Evolutionary conservation across 768 basidiomycete species (phyloP).

Genomic region (Boletus bicolor): DNA sequence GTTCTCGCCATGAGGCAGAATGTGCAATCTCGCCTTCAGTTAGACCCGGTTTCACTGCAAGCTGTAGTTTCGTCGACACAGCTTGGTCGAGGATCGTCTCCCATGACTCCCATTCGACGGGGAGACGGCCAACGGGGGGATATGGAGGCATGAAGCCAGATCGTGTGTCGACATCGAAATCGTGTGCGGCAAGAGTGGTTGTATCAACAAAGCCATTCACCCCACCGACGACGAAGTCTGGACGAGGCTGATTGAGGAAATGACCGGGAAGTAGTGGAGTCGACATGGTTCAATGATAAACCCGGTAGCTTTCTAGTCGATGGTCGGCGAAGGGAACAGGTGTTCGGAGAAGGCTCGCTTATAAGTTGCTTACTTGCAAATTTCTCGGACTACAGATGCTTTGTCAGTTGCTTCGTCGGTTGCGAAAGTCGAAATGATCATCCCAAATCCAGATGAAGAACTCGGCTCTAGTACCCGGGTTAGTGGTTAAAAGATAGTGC

Average conservation of each 20-base stretch:
- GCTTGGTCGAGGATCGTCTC: constrained; percentile 58
- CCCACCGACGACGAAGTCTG: constrained; percentile 26
- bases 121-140: constrained; percentile 63
- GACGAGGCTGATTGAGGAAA: constrained; percentile 37
- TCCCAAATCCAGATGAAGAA: no score
- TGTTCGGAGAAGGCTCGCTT: not conserved
- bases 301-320: not conserved
- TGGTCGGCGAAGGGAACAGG: not conserved
- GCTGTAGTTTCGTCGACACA: constrained; percentile 45
- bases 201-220: constrained; percentile 39
- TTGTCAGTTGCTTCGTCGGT: no score
- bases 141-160: constrained; percentile 91
- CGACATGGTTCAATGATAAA: constrained; percentile 8
- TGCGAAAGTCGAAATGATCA: no score
- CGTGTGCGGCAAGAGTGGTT: constrained; percentile 72
- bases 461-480: no score
- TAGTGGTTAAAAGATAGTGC: no score
- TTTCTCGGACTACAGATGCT: no score
- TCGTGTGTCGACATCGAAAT: constrained; percentile 88
- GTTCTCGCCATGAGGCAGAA: constrained; percentile 53
- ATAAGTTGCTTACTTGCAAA: not conserved
- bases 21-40: constrained; percentile 34
- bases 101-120: constrained; percentile 66
- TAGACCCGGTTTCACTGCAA: constrained; percentile 46
- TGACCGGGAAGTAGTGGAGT: constrained; percentile 23